phyloP scores from a whole-genome alignment of 352 stramenopile genomes.

The Phytopythium boreale region DNA sequence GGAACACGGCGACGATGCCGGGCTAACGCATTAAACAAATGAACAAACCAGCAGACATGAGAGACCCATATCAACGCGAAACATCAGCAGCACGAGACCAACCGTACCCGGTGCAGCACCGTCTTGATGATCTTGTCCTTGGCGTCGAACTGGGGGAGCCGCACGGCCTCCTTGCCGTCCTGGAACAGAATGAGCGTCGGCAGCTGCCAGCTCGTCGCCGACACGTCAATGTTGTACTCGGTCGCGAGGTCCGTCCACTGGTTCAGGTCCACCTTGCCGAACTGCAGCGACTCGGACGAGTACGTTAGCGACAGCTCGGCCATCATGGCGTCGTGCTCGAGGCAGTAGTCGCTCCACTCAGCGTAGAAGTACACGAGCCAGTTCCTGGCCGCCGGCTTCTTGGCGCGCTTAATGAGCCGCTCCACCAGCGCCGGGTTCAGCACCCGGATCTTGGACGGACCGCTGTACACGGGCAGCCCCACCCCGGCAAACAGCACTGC shows the following conservation, averaged over 20 bases:
- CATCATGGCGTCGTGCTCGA: conserved; percentile 72
- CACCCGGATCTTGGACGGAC: conserved; percentile 46
- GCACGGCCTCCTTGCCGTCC: conserved; percentile 47
- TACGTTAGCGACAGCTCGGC: conserved; percentile 67
- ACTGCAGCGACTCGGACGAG: conserved; percentile 45
- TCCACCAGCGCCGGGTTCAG: conserved; percentile 47
- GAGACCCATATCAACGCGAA: no score
- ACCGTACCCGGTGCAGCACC: conserved; percentile 49
- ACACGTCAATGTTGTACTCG: conserved; percentile 60
- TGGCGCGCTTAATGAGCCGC: conserved; percentile 38
- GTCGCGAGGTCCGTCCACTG: conserved; percentile 60
- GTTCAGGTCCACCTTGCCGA: conserved; percentile 64
- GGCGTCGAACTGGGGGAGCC: conserved; percentile 51
- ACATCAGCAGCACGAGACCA: no score
- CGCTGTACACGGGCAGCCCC: conserved; percentile 59
- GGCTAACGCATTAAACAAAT: conserved; percentile 16
- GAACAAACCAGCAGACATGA: not conserved
- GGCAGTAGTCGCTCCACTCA: conserved; percentile 71
- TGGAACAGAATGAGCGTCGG: conserved; percentile 77
- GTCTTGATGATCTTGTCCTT: conserved; percentile 57
- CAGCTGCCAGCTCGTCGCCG: conserved; percentile 61
- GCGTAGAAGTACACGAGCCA: conserved; percentile 77
- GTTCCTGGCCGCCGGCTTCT: conserved; percentile 27
- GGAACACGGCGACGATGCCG: conserved; percentile 47
- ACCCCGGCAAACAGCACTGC: conserved; percentile 60